These are phyloP conservation scores for Polyplosphaeria fusca DNA, from an alignment of 495 filamentous ascomycete species.

Conservation along the genomic window DNA sequence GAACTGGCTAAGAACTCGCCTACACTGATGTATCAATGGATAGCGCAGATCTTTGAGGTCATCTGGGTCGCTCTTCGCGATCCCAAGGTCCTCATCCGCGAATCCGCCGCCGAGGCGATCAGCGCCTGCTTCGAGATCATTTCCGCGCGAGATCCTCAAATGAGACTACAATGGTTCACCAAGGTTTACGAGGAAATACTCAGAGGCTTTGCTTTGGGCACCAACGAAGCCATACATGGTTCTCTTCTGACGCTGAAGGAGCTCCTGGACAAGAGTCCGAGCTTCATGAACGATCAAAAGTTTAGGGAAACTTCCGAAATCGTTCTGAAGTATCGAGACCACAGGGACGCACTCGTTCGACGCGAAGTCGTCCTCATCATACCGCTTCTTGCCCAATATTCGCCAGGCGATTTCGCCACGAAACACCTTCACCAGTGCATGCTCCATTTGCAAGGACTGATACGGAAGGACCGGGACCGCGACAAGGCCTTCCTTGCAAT, in stretches of 20 bases:
- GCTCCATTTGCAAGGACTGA: conserved; percentile 87
- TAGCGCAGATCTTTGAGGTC: conserved; percentile 84
- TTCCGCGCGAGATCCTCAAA: conserved; percentile 76
- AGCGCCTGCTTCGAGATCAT: conserved; percentile 94
- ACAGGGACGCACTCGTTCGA: conserved; percentile 80
- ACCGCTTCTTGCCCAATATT: conserved; percentile 88
- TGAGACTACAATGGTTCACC: conserved; percentile 80
- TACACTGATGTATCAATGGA: conserved; percentile 88
- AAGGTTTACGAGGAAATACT: conserved; percentile 82
- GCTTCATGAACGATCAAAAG: conserved; percentile 92
- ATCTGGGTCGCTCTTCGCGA: conserved; percentile 94
- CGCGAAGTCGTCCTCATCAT: conserved; percentile 85
- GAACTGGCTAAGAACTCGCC: conserved; percentile 89
- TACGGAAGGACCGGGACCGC: conserved; percentile 93
- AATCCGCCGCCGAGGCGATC: conserved; percentile 84
- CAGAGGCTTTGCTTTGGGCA: conserved; percentile 70
- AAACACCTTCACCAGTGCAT: conserved; percentile 92
- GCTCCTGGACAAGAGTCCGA: conserved; percentile 85
- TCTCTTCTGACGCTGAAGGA: conserved; percentile 88
- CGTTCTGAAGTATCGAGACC: conserved; percentile 83
- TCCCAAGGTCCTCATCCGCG: conserved; percentile 81
- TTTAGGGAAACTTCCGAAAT: conserved; percentile 78
- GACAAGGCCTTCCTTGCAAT: conserved; percentile 90
- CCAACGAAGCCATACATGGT: conserved; percentile 82
- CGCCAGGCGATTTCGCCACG: conserved; percentile 77